A percentile compares a stretch with the other conserved stretches of the same genome.
These are phyloP conservation scores for Fennellomyces sp. DNA, from an alignment of 371 early-diverging fungal species.

Conservation along the genomic window DNA sequence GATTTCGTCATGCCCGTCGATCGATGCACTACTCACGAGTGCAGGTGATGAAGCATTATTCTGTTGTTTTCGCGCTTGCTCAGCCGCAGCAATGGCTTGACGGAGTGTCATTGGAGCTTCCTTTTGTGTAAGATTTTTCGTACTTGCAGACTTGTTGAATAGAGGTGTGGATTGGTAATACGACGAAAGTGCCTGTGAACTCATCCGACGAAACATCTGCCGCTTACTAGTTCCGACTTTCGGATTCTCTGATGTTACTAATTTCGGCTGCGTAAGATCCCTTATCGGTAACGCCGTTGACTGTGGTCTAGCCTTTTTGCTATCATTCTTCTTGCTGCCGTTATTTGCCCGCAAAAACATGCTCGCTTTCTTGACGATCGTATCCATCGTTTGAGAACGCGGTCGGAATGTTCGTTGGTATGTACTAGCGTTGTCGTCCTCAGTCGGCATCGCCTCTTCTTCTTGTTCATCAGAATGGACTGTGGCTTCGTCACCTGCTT, in stretches of 20 bases:
- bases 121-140: background rate
- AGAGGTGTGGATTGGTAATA: slow-evolving; percentile 1
- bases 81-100: background rate
- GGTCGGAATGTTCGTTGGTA: background rate
- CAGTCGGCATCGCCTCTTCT: background rate
- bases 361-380: slow-evolving; percentile 3
- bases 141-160: background rate
- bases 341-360: slow-evolving; percentile 5
- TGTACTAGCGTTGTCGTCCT: background rate
- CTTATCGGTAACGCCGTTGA: background rate
- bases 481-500: too few relatives aligned
- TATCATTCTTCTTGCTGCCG: background rate
- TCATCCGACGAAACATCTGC: background rate
- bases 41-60: background rate
- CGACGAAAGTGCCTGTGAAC: background rate
- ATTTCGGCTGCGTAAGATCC: background rate
- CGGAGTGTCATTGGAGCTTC: background rate
- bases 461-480: too few relatives aligned
- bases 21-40: too few relatives aligned
- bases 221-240: background rate
- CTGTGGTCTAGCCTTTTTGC: slow-evolving; percentile 3
- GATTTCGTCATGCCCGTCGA: background rate
- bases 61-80: background rate
- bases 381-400: slow-evolving; percentile 7
- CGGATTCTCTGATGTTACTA: background rate